A percentile compares a stretch with the other conserved stretches of the same genome.
These are phyloP conservation scores for Polyplosphaeria fusca DNA, from an alignment of 495 filamentous ascomycete genomes.

Conservation along the genomic window DNA sequence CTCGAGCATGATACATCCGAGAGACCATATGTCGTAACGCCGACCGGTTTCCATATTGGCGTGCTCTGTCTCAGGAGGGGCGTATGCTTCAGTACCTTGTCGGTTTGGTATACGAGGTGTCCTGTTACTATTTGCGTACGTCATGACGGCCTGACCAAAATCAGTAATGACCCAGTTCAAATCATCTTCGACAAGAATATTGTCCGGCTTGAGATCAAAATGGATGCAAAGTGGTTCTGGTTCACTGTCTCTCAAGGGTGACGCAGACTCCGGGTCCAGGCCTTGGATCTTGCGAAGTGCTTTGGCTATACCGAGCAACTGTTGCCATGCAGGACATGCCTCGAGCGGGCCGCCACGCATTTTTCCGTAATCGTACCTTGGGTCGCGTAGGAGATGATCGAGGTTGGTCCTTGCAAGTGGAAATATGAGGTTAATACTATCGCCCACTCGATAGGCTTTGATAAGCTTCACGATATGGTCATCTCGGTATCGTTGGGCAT, in stretches of 20 bases:
- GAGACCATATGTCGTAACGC: conserved; percentile 27
- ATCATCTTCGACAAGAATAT: conserved; percentile 21
- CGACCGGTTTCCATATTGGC: neutral
- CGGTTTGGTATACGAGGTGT: conserved; percentile 10
- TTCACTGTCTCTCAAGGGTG: neutral
- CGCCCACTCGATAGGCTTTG: conserved; percentile 23
- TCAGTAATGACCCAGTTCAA: conserved; percentile 16
- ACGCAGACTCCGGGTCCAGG: neutral
- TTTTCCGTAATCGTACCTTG: neutral
- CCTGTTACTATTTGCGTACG: neutral
- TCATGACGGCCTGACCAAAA: conserved; percentile 24
- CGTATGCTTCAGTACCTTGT: conserved; percentile 23
- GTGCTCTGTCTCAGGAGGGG: conserved; percentile 25
- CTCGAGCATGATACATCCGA: conserved; percentile 26
- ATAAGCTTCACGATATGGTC: conserved; percentile 27
- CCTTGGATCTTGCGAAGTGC: conserved; percentile 14
- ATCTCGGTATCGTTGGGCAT: neutral
- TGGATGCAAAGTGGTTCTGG: conserved; percentile 10
- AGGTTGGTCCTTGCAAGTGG: conserved; percentile 26
- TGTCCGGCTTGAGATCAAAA: conserved; percentile 28
- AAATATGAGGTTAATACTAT: conserved; percentile 19
- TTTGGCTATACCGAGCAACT: conserved; percentile 18
- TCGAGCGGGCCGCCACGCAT: conserved; percentile 6
- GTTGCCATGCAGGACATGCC: conserved; percentile 3
- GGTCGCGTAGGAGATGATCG: conserved; percentile 18